phyloP scores from a whole-genome alignment of 495 filamentous ascomycete genomes.

The Tuber indicum region DNA sequence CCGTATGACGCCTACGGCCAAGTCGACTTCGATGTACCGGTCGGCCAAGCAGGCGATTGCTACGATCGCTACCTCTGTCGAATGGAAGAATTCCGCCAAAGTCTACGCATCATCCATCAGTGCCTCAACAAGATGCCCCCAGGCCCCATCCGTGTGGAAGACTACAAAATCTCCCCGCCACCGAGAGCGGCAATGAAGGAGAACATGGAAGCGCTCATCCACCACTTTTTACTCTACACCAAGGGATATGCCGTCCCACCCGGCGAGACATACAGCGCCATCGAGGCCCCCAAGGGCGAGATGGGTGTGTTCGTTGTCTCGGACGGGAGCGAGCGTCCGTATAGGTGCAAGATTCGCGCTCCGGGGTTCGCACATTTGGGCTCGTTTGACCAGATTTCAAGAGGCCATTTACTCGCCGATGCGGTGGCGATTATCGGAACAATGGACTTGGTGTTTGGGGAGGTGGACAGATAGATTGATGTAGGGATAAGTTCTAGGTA shows the following conservation, averaged over 20 bases:
- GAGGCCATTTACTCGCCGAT: conserved; percentile 91
- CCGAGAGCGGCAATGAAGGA: conserved; percentile 99
- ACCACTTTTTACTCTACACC: conserved; percentile 97
- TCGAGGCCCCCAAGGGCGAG: conserved; percentile 98
- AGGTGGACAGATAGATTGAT: conserved; percentile 56
- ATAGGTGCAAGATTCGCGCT: conserved; percentile 94
- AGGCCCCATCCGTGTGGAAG: conserved; percentile 88
- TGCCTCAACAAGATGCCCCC: conserved; percentile 98
- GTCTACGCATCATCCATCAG: conserved; percentile 95
- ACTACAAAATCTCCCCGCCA: conserved; percentile 97
- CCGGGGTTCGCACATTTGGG: conserved; percentile 94
- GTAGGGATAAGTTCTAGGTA: conserved; percentile 12
- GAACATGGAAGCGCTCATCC: conserved; percentile 98
- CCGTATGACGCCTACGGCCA: conserved; percentile 97
- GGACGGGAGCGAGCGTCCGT: conserved; percentile 92
- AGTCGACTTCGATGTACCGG: conserved; percentile 97
- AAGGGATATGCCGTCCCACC: conserved; percentile 98
- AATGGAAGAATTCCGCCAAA: conserved; percentile 99
- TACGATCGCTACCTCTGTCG: conserved; percentile 98
- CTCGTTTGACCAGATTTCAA: conserved; percentile 85
- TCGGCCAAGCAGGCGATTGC: conserved; percentile 95
- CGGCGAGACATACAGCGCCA: conserved; percentile 94
- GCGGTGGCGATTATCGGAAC: conserved; percentile 95
- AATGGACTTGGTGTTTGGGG: conserved; percentile 78
- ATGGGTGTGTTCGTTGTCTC: conserved; percentile 98